Evolutionary conservation across 371 early-diverging fungal species (phyloP).

Genomic region (Gilbertella persicaria): DNA sequence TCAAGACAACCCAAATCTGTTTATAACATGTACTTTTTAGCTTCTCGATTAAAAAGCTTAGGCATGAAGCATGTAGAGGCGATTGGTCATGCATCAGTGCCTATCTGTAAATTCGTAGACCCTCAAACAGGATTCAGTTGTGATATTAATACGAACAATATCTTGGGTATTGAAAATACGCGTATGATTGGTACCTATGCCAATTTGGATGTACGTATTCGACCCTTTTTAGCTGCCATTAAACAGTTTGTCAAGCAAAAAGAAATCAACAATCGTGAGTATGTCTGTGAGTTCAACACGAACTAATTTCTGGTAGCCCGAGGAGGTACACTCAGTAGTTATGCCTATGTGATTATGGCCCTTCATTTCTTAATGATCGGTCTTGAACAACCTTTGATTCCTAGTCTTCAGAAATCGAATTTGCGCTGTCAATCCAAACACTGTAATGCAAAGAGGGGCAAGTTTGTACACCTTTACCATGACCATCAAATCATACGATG

Average conservation of each 20-base stretch:
- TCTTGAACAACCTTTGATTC: conserved; percentile 13
- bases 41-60: conserved; percentile 11
- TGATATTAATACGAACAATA: conserved; percentile 62
- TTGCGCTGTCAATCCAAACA: not conserved
- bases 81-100: conserved; percentile 49
- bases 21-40: conserved; percentile 35
- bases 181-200: conserved; percentile 56
- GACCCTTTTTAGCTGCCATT: conserved; percentile 56
- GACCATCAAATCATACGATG: conserved; percentile 1
- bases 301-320: conserved; percentile 2
- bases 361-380: conserved; percentile 24
- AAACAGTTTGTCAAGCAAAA: conserved; percentile 59
- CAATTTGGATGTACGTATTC: conserved; percentile 52
- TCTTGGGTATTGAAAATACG: conserved; percentile 62
- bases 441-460: conserved; percentile 8
- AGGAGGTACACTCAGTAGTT: conserved; percentile 30
- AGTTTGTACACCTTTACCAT: not conserved
- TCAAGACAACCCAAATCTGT: conserved; percentile 8
- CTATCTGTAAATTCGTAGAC: conserved; percentile 72
- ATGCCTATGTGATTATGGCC: conserved; percentile 32
- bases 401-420: conserved; percentile 20
- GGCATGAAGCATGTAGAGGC: conserved; percentile 34
- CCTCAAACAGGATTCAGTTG: conserved; percentile 49
- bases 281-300: not conserved
- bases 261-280: conserved; percentile 52